A percentile compares a stretch with the other conserved stretches of the same genome.
These are phyloP conservation scores for Cryphonectria naterciae DNA, from an alignment of 2,329 filamentous ascomycete genomes.

Conservation along the genomic window DNA sequence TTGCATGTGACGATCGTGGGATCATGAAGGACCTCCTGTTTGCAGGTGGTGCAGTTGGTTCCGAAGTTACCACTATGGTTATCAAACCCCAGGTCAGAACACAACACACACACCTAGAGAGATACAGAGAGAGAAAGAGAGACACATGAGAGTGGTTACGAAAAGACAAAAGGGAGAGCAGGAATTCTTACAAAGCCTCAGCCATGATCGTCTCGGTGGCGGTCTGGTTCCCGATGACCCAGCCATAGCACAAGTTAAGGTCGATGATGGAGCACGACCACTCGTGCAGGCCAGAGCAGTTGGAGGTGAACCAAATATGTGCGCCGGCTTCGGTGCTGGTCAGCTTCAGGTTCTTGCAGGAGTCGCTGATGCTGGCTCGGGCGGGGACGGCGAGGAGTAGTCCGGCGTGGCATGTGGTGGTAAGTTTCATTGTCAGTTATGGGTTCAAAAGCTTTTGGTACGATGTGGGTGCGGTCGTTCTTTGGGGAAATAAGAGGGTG, in stretches of 20 bases:
- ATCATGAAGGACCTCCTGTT: not conserved
- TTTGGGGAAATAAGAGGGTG: not conserved
- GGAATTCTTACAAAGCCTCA: not conserved
- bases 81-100: not conserved
- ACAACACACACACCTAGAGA: not conserved
- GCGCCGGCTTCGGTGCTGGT: not conserved
- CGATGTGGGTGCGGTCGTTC: not conserved
- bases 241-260: not conserved
- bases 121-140: not conserved
- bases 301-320: not conserved
- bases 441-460: not conserved
- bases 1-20: not conserved
- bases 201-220: not conserved
- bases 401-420: not conserved
- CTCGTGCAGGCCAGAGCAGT: not conserved
- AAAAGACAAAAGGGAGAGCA: not conserved
- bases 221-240: constrained; percentile 1
- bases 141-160: not conserved
- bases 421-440: not conserved
- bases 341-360: not conserved
- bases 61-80: not conserved
- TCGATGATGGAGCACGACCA: constrained; percentile 5
- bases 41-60: not conserved
- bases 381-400: not conserved
- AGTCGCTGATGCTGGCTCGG: not conserved